phyloP scores from a whole-genome alignment of 2,329 filamentous ascomycete genomes.

The Phialocephala subalpina region DNA sequence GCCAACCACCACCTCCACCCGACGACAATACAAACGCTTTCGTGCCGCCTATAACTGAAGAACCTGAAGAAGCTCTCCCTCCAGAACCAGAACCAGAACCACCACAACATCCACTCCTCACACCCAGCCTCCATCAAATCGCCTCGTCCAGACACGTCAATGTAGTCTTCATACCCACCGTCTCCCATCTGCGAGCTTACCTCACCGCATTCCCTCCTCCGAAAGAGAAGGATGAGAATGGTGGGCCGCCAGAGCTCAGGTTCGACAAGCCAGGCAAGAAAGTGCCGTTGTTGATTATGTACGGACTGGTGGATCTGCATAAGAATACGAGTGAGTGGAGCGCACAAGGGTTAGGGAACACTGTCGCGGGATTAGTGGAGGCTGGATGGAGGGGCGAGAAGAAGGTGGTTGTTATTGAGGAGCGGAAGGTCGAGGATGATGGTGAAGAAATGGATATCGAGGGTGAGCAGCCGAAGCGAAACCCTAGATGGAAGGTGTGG shows the following conservation, averaged over 20 bases:
- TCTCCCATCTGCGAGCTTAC: conserved; percentile 80
- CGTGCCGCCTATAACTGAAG: conserved; percentile 21
- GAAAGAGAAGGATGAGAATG: conserved; percentile 5
- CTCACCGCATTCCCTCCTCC: conserved; percentile 58
- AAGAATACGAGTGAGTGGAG: conserved; percentile 77
- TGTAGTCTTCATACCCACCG: conserved; percentile 76
- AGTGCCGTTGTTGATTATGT: conserved; percentile 63
- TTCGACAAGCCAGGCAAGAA: conserved; percentile 31
- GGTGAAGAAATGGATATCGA: conserved; percentile 40
- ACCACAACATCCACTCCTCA: conserved; percentile 55
- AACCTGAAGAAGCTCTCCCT: neutral
- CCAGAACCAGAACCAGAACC: conserved; percentile 20
- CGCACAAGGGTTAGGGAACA: conserved; percentile 73
- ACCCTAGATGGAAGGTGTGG: conserved; percentile 44
- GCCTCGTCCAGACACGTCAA: conserved; percentile 73
- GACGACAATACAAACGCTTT: conserved; percentile 9
- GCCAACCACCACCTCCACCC: conserved; percentile 20
- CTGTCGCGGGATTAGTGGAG: conserved; percentile 69
- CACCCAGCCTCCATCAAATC: conserved; percentile 73
- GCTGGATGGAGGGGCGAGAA: conserved; percentile 57
- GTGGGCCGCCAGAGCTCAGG: conserved; percentile 15
- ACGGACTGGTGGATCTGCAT: conserved; percentile 72
- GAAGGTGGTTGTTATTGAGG: conserved; percentile 56
- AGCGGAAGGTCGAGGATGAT: conserved; percentile 35
- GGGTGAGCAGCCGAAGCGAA: conserved; percentile 38